These are phyloP conservation scores for Trichoderma arundinaceum DNA, from an alignment of 2,329 filamentous ascomycete genomes.

Conservation along the genomic window DNA sequence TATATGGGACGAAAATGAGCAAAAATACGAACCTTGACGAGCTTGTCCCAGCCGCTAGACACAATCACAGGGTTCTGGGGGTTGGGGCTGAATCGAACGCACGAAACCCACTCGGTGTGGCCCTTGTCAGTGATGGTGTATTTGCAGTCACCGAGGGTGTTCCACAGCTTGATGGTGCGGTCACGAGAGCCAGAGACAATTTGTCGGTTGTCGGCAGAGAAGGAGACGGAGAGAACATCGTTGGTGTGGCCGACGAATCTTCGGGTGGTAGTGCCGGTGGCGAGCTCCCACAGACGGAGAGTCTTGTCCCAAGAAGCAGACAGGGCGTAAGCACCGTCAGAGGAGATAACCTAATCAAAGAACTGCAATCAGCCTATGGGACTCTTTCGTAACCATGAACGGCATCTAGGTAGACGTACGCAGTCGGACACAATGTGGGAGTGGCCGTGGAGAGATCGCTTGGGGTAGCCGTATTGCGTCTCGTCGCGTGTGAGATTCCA, in stretches of 20 bases:
- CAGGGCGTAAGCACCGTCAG: constrained; percentile 97
- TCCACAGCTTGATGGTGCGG: constrained; percentile 99
- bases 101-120: constrained; percentile 99
- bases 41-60: constrained; percentile 98
- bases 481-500: constrained; percentile 99
- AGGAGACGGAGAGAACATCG: constrained; percentile 99
- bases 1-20: constrained; percentile 21
- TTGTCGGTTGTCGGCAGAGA: constrained; percentile 99
- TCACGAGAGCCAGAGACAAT: constrained; percentile 99
- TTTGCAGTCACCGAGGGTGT: constrained; percentile 99
- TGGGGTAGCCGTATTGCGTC: constrained; percentile 97
- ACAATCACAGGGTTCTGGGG: constrained; percentile 99
- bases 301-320: constrained; percentile 99
- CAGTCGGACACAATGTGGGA: constrained; percentile 99
- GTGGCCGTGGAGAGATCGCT: constrained; percentile 98
- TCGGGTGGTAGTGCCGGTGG: constrained; percentile 94
- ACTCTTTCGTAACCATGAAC: neutral
- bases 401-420: constrained; percentile 67
- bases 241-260: constrained; percentile 99
- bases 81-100: constrained; percentile 99
- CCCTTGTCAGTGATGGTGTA: constrained; percentile 99
- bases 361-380: constrained; percentile 37
- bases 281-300: constrained; percentile 98
- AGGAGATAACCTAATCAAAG: constrained; percentile 84
- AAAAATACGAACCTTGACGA: constrained; percentile 87